phyloP scores from a whole-genome alignment of 1,139 yeast genomes.

The Zhuliangozyma parablackwelliae region DNA sequence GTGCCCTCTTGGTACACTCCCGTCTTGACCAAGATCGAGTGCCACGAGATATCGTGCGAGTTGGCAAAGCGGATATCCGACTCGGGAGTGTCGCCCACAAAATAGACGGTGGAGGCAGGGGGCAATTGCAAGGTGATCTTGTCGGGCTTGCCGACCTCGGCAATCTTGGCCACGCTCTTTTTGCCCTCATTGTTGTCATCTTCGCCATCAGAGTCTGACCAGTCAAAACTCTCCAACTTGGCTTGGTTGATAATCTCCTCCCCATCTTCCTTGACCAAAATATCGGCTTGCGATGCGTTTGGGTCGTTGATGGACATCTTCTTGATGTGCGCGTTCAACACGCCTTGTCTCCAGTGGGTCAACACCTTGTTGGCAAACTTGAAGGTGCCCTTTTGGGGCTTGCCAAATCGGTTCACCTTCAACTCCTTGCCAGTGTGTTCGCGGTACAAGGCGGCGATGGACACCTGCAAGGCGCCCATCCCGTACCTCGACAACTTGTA shows the following conservation, averaged over 20 bases:
- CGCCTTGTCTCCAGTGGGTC: constrained; percentile 72
- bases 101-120: constrained; percentile 80
- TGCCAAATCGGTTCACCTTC: constrained; percentile 75
- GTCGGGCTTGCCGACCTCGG: constrained; percentile 28
- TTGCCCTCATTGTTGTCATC: constrained; percentile 13
- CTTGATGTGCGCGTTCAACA: constrained; percentile 67
- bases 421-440: constrained; percentile 79
- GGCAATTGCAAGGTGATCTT: constrained; percentile 57
- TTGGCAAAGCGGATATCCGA: constrained; percentile 85
- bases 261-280: constrained; percentile 44
- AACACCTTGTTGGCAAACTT: constrained; percentile 74
- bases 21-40: constrained; percentile 77
- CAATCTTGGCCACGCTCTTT: constrained; percentile 25
- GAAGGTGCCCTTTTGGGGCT: constrained; percentile 82
- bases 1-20: constrained; percentile 85
- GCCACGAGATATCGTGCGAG: constrained; percentile 81
- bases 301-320: constrained; percentile 46
- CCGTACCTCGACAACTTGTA: constrained; percentile 77
- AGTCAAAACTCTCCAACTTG: constrained; percentile 35
- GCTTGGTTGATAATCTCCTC: constrained; percentile 45
- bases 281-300: constrained; percentile 43
- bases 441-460: constrained; percentile 74
- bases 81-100: constrained; percentile 92
- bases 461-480: constrained; percentile 86
- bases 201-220: constrained; percentile 29